These are phyloP conservation scores for Cylindrodendrum hubeiense DNA, from an alignment of 2,329 filamentous ascomycete species.

Conservation along the genomic window DNA sequence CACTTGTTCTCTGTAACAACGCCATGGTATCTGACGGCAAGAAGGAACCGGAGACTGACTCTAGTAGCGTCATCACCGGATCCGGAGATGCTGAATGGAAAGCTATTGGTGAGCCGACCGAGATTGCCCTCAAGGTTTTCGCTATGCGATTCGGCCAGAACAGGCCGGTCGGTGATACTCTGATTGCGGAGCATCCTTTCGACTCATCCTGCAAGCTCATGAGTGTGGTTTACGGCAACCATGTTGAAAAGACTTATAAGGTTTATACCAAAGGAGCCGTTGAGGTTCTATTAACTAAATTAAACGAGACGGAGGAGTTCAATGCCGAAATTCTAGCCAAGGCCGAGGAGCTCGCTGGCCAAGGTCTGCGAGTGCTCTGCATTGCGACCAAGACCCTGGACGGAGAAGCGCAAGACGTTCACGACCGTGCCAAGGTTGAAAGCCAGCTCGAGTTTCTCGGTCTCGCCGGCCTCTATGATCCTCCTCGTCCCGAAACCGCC, in stretches of 20 bases:
- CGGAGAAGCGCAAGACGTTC: constrained; percentile 49
- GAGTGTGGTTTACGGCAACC: constrained; percentile 73
- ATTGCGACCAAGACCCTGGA: constrained; percentile 67
- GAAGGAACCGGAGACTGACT: constrained; percentile 60
- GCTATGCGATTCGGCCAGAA: constrained; percentile 74
- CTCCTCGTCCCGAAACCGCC: constrained; percentile 75
- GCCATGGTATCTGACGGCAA: constrained; percentile 62
- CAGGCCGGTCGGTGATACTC: constrained; percentile 57
- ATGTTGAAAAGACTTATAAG: constrained; percentile 49
- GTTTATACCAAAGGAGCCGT: constrained; percentile 71
- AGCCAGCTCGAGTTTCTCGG: constrained; percentile 73
- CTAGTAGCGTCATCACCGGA: constrained; percentile 61
- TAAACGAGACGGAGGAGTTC: constrained; percentile 60
- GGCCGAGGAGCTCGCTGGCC: constrained; percentile 68
- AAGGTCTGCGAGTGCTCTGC: constrained; percentile 77
- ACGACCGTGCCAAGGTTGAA: constrained; percentile 68
- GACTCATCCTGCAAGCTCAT: constrained; percentile 81
- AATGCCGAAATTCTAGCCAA: constrained; percentile 61
- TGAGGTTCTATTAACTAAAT: constrained; percentile 67
- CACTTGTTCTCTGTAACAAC: constrained; percentile 74
- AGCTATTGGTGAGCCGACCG: constrained; percentile 76
- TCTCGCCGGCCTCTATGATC: constrained; percentile 79
- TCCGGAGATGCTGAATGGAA: constrained; percentile 63
- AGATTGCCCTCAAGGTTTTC: constrained; percentile 81
- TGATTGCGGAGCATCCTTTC: constrained; percentile 77